Evolutionary conservation across 148 eudicot genomes (phyloP), one percentile per base, ranked within the genome.

Genomic region (Chenopodium suecicum): DNA sequence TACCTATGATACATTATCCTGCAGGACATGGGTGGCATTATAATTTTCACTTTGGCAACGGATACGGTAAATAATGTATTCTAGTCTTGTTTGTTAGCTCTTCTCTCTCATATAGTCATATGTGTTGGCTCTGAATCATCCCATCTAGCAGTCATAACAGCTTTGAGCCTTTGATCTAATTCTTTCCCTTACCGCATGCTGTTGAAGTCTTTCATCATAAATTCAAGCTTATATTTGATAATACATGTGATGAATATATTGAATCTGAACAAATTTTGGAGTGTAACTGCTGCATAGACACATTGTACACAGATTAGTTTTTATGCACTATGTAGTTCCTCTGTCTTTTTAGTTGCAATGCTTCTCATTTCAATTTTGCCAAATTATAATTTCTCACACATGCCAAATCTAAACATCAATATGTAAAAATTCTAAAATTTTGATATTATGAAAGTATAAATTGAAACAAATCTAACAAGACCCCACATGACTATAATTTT

Each of bases 1-100:
- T 80, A 73, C 68, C 66, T 82, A 78, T 68, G 48, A 5, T n/a
- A 70, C 31, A 20, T 79, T 82, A 65, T 66, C 78, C 34, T 67
- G 78, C 73, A 63, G 87, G 34, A 78, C 65, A 48, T 78, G 85
- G 85, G 46, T 84, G 87, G 87, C 47, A 81, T 74, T 75, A 82
- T 78, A 86, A 87, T 80, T 85, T 86, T 79, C 78, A 78, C 86
- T 85, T 83, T 47, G 84, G 87, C 75, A 46, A 82, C 80, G 91
- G 84, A 63, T 75, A 77, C 32, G 90, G 90, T 88, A 88, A 80
- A 70, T 69, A 64, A 58, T 60, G 16, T 63, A 68, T 67, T 13
- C 72, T 29, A 34, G n/a, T 74, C 47, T 70, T 50, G 11, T 81
- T 58, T 71, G 31, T 50, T 31, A 76, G 56, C 50, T 13, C 50